Evolutionary conservation across 768 basidiomycete genomes (phyloP), one percentile per base, ranked within the genome.

Genomic region (Sporobolomyces pararoseus): DNA sequence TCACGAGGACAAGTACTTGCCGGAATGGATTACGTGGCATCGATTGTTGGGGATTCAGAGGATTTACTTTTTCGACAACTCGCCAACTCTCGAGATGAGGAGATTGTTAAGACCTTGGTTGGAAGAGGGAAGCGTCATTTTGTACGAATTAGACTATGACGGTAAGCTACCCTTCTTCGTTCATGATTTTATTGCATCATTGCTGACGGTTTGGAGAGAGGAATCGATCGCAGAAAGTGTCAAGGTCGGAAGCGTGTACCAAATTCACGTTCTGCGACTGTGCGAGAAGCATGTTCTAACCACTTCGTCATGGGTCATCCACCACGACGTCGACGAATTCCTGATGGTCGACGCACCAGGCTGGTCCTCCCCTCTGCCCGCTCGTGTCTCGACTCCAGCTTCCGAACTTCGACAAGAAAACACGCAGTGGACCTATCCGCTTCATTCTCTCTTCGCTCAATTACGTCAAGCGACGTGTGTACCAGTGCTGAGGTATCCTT

Each of bases 241-340:
- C 55, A 57, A 66, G 21, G 44, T 71, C 29, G 70, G 70, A 25
- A 39, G 39, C 6, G 47, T 71, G 10, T 71, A 71, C 31, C 70
- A 71, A 37, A 17, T 27, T 3, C 65, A 71, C 65, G 65, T 63
- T 57, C 49, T 71, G 3, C 61, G 51, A 13, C 55, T 71, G 16
- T 71, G 70, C 62, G 70, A 71, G 62, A 51, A 46, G 21, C 39
- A 63, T 44, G 70, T 64, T 34, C 55, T 71, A 6, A 57, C 65
- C 9, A 29, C 57, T 7, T 51, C 53, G 2, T 37, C 44, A 1
- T 71, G 70, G 70, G 70, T 51, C 7, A 63, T 50, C 29, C 70
- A 71, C 51, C 70, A 71, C 70, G 70, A 71, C 70, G 62, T 71
- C 31, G 70, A 71, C 70, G 70, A 71, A 37, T 71, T 71, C 57